phyloP scores from a whole-genome alignment of 1,139 yeast genomes.

The Pichia sp. region DNA sequence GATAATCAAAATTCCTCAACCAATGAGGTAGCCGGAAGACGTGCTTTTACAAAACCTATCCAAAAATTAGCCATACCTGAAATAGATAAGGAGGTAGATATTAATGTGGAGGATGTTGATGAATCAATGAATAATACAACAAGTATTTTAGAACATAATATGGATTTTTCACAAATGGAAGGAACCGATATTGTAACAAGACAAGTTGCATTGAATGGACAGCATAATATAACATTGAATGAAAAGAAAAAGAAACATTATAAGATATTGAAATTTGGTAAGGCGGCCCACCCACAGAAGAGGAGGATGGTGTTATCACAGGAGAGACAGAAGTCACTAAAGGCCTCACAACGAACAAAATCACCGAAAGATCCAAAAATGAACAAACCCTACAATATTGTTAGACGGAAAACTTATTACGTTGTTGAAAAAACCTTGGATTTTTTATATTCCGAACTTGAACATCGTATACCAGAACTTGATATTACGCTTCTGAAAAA shows the following conservation, averaged over 20 bases:
- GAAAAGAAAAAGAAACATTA: not conserved
- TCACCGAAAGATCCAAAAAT: not conserved
- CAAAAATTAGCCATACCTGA: not conserved
- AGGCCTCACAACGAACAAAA: not conserved
- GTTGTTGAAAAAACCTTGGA: slow-evolving; percentile 15
- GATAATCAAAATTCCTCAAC: not conserved
- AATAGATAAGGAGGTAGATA: not conserved
- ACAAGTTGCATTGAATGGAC: too few species aligned
- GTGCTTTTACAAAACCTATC: not conserved
- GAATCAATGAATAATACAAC: slow-evolving; percentile 5
- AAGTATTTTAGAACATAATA: slow-evolving; percentile 8
- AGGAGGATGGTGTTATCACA: too few species aligned
- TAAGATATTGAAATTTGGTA: too few species aligned
- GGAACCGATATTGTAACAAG: not conserved
- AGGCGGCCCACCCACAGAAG: too few species aligned
- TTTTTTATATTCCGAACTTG: slow-evolving; percentile 14
- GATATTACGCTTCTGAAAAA: slow-evolving; percentile 6
- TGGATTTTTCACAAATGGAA: slow-evolving; percentile 1
- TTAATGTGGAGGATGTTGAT: slow-evolving; percentile 1
- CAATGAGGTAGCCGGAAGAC: not conserved
- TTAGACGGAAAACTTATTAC: slow-evolving; percentile 5
- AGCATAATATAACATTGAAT: not conserved
- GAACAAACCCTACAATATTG: not conserved
- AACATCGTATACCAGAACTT: slow-evolving; percentile 2
- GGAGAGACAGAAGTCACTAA: not conserved